Evolutionary conservation across 2,329 filamentous ascomycete species (phyloP).

Genomic region (Fusarium sp.): DNA sequence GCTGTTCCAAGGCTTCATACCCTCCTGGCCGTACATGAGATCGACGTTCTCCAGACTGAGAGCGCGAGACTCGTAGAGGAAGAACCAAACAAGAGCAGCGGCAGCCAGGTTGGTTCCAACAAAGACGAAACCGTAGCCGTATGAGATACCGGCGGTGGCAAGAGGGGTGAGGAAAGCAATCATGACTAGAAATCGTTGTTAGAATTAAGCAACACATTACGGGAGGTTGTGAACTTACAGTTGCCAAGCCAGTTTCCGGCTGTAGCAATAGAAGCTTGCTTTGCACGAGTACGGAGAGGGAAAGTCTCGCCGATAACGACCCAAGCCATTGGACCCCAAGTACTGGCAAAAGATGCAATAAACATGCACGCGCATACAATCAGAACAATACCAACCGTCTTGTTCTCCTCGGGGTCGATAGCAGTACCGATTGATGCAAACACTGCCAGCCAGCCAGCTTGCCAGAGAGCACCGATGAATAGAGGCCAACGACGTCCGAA

Average conservation of each 20-base stretch:
- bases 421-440: constrained; percentile 71
- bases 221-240: constrained; percentile 53
- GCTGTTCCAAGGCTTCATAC: constrained; percentile 73
- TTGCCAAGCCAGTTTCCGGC: constrained; percentile 72
- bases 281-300: constrained; percentile 67
- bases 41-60: constrained; percentile 80
- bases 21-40: constrained; percentile 73
- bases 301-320: constrained; percentile 76
- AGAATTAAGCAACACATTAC: not conserved
- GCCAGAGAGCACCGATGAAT: constrained; percentile 75
- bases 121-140: constrained; percentile 75
- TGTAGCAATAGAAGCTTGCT: constrained; percentile 68
- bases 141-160: constrained; percentile 72
- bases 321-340: constrained; percentile 80
- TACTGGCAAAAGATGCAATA: constrained; percentile 77
- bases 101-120: constrained; percentile 71
- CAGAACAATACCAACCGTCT: constrained; percentile 72
- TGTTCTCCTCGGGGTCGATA: constrained; percentile 58
- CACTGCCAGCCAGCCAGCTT: constrained; percentile 73
- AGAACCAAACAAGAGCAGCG: constrained; percentile 74
- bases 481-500: constrained; percentile 77
- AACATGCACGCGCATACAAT: constrained; percentile 81
- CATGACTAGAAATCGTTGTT: constrained; percentile 59
- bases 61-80: constrained; percentile 74
- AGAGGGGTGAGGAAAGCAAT: constrained; percentile 77